Percentiles rank a stretch among this genome's conserved stretches.
Conservation (phyloP, 371 early-diverging fungal species). For the Actinomucor elegans region DNA sequence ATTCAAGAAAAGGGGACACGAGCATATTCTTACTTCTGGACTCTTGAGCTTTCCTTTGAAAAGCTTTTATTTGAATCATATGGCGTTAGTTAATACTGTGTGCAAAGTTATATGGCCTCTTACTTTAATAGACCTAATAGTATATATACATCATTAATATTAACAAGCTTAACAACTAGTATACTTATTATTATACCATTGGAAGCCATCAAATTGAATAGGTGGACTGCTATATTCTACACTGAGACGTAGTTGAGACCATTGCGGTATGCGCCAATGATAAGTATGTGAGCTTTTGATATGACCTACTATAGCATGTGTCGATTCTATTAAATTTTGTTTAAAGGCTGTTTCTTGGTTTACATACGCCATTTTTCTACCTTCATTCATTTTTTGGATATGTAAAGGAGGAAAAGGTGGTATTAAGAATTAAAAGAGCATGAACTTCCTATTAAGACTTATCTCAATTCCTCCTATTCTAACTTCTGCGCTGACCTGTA, state of each 20-base stretch:
- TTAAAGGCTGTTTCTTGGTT: too few species aligned
- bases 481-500: too few species aligned
- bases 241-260: slow-evolving; percentile 17
- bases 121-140: slow-evolving; percentile 19
- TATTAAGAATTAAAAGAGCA: too few species aligned
- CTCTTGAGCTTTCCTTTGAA: slow-evolving; percentile 15
- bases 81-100: too few species aligned
- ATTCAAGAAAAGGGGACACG: too few species aligned
- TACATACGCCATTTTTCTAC: too few species aligned
- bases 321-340: too few species aligned
- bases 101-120: not conserved
- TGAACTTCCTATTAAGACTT: too few species aligned
- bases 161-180: not conserved
- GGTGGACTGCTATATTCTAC: slow-evolving; percentile 22
- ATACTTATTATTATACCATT: slow-evolving; percentile 9
- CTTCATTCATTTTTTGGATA: not conserved
- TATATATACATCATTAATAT: too few species aligned
- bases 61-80: too few species aligned
- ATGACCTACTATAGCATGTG: slow-evolving; percentile 2
- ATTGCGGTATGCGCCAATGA: slow-evolving; percentile 23
- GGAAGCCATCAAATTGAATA: slow-evolving; percentile 15
- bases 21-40: slow-evolving; percentile 5
- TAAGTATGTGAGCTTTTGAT: slow-evolving; percentile 17
- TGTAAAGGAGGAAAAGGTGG: too few species aligned
- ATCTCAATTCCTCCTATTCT: too few species aligned